These are phyloP conservation scores for Pseudogymnoascus sp. DNA, from an alignment of 2,329 filamentous ascomycete species.

Conservation along the genomic window DNA sequence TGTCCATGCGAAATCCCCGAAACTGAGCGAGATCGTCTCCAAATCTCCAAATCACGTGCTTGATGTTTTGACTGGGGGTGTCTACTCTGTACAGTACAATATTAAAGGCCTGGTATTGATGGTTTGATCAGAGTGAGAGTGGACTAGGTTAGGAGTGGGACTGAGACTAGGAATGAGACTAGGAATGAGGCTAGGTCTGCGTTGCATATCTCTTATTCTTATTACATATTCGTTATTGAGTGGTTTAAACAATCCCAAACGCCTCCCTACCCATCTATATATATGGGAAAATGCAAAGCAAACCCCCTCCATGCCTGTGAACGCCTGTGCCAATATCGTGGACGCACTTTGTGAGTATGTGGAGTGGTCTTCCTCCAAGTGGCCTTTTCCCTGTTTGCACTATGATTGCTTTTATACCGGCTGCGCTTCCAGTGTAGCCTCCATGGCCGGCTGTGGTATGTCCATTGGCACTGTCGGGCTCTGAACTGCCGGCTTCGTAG, in stretches of 20 bases:
- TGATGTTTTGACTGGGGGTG: background rate
- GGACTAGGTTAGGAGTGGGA: background rate
- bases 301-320: background rate
- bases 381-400: background rate
- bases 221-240: background rate
- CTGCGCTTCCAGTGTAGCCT: background rate
- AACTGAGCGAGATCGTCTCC: background rate
- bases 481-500: background rate
- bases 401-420: background rate
- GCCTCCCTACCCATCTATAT: background rate
- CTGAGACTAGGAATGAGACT: background rate
- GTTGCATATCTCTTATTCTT: background rate
- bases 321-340: background rate
- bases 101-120: background rate
- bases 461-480: background rate
- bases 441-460: background rate
- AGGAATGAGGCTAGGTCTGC: background rate
- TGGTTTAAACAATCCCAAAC: background rate
- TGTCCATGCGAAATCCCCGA: background rate
- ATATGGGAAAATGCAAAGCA: background rate
- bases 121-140: background rate
- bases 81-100: background rate
- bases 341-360: background rate
- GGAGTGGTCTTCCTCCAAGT: background rate
- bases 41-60: constrained; percentile 3